Conservation (phyloP, 2,329 filamentous ascomycete genomes). For the Grosmannia serpens region DNA sequence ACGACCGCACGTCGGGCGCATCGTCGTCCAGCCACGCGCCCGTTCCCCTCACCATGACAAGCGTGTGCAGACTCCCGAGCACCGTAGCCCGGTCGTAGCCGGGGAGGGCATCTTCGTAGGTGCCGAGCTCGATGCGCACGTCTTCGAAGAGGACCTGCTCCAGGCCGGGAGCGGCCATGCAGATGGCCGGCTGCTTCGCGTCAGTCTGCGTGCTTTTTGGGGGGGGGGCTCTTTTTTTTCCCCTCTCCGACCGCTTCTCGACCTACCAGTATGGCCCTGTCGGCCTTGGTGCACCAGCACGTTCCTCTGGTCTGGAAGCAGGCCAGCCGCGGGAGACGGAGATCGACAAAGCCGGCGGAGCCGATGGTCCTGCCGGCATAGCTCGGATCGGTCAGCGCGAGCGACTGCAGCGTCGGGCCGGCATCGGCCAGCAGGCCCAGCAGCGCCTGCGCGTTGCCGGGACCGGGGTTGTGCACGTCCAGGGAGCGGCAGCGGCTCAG, state of each 20-base stretch:
- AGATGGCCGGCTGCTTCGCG: neutral
- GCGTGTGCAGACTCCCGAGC: slow-evolving; percentile 3
- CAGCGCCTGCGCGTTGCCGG: neutral
- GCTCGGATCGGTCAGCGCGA: neutral
- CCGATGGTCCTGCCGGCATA: neutral
- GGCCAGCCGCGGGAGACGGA: neutral
- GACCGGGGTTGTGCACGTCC: neutral
- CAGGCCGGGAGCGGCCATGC: neutral
- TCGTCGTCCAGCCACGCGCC: neutral
- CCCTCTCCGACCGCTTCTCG: neutral
- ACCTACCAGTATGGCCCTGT: neutral
- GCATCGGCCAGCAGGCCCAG: neutral
- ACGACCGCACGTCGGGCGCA: neutral
- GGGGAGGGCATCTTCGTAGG: neutral
- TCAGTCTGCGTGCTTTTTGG: too few species aligned
- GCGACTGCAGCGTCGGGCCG: neutral
- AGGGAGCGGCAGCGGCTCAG: neutral
- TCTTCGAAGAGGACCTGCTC: slow-evolving; percentile 8
- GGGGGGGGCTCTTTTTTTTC: neutral
- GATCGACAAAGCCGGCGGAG: neutral
- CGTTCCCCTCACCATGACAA: slow-evolving; percentile 2
- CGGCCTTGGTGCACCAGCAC: neutral
- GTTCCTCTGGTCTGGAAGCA: neutral
- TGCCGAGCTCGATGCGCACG: neutral
- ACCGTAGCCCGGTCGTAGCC: neutral